A percentile compares a stretch with the other conserved stretches of the same genome.
Evolutionary conservation across 1,139 yeast species (phyloP).

Genomic region (Protomyces gravidus): DNA sequence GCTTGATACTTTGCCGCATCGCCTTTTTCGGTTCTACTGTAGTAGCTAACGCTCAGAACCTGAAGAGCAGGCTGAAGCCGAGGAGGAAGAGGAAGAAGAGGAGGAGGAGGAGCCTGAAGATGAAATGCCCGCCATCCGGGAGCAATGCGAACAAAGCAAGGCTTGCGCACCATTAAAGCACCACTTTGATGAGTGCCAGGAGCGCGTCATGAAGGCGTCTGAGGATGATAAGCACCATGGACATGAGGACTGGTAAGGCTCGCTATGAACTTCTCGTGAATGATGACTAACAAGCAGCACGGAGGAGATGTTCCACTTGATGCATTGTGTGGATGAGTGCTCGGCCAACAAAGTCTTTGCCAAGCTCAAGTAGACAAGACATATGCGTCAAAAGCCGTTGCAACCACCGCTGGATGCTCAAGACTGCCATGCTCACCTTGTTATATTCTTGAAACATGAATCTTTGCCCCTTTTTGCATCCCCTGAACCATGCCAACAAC

Average conservation of each 20-base stretch:
- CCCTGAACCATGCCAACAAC: no score
- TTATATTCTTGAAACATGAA: no score
- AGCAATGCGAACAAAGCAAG: constrained; percentile 50
- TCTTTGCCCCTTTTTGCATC: no score
- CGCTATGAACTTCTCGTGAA: not conserved
- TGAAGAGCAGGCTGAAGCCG: constrained; percentile 10
- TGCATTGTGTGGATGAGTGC: constrained; percentile 84
- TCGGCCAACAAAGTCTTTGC: constrained; percentile 86
- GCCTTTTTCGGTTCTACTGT: no score
- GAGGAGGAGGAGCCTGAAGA: constrained; percentile 50
- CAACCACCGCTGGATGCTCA: no score
- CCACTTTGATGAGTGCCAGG: constrained; percentile 91
- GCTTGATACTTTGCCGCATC: no score
- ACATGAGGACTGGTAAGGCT: not conserved
- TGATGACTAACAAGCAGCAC: constrained; percentile 60
- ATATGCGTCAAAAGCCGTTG: no score
- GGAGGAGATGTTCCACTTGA: constrained; percentile 88
- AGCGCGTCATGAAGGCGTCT: constrained; percentile 82
- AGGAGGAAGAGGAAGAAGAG: constrained; percentile 40
- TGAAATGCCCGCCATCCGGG: constrained; percentile 39
- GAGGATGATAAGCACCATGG: constrained; percentile 48
- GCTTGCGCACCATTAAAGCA: constrained; percentile 71
- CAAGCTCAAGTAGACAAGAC: constrained; percentile 62
- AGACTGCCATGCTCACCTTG: no score
- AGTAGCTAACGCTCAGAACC: no score